Evolutionary conservation across 257 asterid genomes (phyloP), one percentile per base, ranked within the genome.

Genomic region (Ballota nigra): DNA sequence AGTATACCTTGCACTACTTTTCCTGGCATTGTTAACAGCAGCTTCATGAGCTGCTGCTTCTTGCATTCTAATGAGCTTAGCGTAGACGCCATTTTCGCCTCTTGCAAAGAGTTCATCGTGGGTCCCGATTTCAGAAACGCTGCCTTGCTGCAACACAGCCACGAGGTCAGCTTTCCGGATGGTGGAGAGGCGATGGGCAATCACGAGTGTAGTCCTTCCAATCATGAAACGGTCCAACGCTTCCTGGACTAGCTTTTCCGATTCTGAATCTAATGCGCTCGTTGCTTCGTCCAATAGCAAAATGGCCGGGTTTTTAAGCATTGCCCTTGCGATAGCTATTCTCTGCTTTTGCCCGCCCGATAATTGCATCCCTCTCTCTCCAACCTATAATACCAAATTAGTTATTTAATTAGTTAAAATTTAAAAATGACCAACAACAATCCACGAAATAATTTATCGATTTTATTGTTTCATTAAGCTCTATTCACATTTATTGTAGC

Each of bases 281-380:
- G 98, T 92, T 26, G 98, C 98, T 78, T 92, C 98, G 5, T 92
- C 98, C 71, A 92, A 68, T 3, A 92, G 96, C 69, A 92, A 78
- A 62, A 92, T 89, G 0, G 92, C 85, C 1, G 98, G 97, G 23
- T 86, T 92, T 76, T 88, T 92, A 20, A 92, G 91, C 96, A 92
- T 92, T 23, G 98, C 97, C 70, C 98, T 83, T 3, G 97, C 98
- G 19, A 92, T 89, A 7, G 97, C 98, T 24, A 92, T 85, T 69
- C 98, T 86, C 84, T 92, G 98, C 83, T 92, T 92, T 72, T 92
- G 98, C 60, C 98, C 98, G 13, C 98, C 98, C 0, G 98, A 92
- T 15, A 92, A 86, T 70, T 92, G 98, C 80, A 90, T 55, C 49
- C 98, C 98, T 68, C 96, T 84, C 71, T 89, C 98, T 59, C 98